phyloP scores from a whole-genome alignment of 106 monocot genomes.

The Dioscorea dumetorum region DNA sequence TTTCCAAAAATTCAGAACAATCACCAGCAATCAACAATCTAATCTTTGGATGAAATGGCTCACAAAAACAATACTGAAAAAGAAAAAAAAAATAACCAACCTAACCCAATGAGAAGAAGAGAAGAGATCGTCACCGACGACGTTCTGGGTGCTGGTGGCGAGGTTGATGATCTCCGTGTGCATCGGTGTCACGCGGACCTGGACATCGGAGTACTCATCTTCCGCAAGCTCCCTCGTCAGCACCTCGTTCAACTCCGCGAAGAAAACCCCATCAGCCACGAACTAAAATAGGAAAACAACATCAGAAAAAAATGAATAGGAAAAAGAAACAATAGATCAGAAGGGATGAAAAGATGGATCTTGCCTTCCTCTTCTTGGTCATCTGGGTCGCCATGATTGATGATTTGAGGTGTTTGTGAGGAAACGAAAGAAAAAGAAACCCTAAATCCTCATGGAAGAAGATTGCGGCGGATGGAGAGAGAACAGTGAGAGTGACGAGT shows the following conservation, averaged over 20 bases:
- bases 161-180: neutral
- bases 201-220: neutral
- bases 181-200: neutral
- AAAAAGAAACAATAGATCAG: neutral
- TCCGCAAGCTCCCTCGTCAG: neutral
- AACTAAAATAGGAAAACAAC: neutral
- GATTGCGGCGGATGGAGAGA: too few species aligned
- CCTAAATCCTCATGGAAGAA: too few species aligned
- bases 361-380: slow-evolving; percentile 15
- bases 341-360: neutral
- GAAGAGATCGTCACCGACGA: neutral
- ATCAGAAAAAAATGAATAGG: neutral
- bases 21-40: neutral
- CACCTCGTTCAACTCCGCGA: neutral
- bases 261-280: neutral
- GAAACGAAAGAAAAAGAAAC: too few species aligned
- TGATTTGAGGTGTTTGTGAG: too few species aligned
- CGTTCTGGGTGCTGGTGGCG: neutral
- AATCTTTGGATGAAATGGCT: neutral
- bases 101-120: neutral
- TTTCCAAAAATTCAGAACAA: too few species aligned
- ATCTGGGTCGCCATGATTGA: slow-evolving; percentile 9
- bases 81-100: neutral
- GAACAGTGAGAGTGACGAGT: too few species aligned
- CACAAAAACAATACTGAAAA: neutral